Base-by-base conservation (phyloP, 73 alveolate species). In the Paramecium bursaria region DNA sequence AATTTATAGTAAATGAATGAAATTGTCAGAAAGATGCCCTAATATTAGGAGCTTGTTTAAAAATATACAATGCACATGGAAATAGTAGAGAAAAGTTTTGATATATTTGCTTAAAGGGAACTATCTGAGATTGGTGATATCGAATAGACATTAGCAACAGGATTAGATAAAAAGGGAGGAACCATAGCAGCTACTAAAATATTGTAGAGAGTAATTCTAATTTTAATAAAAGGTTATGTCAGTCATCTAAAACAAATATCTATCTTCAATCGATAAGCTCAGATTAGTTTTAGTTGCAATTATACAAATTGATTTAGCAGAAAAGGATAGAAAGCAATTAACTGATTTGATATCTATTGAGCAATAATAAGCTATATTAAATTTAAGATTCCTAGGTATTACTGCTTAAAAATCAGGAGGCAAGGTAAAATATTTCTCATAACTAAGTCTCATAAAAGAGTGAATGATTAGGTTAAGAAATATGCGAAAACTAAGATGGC, bases 401-500 rank as follows among this genome's bases (percentile, higher is more conserved):
- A 3, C 49, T 19, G 33, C 57, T 2, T 35, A 31, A 19, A 15
- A 67, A 11, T 14, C 57, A 13, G 53, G 60, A 15, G 50, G 82
- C 44, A 67, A 57, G 33, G 76, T 57, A 57, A 6, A 6, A 2
- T 11, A 9, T 30, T 13, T 10, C 15, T 11, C 10, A 57, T 29
- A n/a, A n/a, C 33, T 0, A 2, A 67, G 82, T 67, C 82, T 9
- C 82, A 67, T 10, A 67, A 67, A 67, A 67, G 82, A 67, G 82
- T 67, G 19, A 67, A 31, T 67, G 53, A 67, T 17, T 42, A 67
- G 10, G 82, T 42, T 9, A 67, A 25, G 3, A 67, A 67, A 25
- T 67, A 67, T 67, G 82, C 82, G 7, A 67, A 67, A 67, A 67
- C 22, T 67, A 67, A 67, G 21, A 67, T 67, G 82, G 82, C 82